These are phyloP conservation scores for Yamadazyma conglobata DNA, from an alignment of 1,139 yeast species.

Conservation along the genomic window DNA sequence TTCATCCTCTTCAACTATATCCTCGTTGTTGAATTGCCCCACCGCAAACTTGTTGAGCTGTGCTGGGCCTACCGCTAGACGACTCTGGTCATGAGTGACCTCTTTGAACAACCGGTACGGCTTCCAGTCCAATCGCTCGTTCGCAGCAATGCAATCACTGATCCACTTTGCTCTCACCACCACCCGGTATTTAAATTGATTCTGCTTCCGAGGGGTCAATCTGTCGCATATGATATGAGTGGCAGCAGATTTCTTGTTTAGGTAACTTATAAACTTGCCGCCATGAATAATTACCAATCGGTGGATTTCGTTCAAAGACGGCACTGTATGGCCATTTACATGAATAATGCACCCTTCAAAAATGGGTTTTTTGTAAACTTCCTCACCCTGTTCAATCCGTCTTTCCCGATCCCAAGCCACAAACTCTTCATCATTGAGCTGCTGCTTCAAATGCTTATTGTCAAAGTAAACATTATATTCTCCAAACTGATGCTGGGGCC, in stretches of 20 bases:
- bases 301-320: conserved; percentile 71
- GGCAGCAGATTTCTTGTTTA: conserved; percentile 66
- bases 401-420: conserved; percentile 48
- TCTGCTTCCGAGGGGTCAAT: conserved; percentile 70
- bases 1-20: conserved; percentile 10
- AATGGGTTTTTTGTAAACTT: conserved; percentile 28
- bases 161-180: conserved; percentile 88
- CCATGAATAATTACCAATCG: conserved; percentile 72
- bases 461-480: conserved; percentile 67
- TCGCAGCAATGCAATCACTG: conserved; percentile 52
- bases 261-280: conserved; percentile 68
- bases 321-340: conserved; percentile 84
- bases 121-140: conserved; percentile 61
- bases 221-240: conserved; percentile 84
- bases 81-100: conserved; percentile 48
- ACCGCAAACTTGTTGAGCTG: conserved; percentile 6
- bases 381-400: conserved; percentile 22
- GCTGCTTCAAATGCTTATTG: conserved; percentile 67
- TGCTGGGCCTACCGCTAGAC: conserved; percentile 24
- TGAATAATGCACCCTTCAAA: conserved; percentile 65
- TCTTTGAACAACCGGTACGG: conserved; percentile 55
- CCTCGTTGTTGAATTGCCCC: conserved; percentile 9
- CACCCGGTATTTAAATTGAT: conserved; percentile 61
- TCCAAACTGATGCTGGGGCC: conserved; percentile 54
- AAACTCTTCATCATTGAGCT: conserved; percentile 55